phyloP scores from a whole-genome alignment of 345 rosid species.

The Passiflora organensis region DNA sequence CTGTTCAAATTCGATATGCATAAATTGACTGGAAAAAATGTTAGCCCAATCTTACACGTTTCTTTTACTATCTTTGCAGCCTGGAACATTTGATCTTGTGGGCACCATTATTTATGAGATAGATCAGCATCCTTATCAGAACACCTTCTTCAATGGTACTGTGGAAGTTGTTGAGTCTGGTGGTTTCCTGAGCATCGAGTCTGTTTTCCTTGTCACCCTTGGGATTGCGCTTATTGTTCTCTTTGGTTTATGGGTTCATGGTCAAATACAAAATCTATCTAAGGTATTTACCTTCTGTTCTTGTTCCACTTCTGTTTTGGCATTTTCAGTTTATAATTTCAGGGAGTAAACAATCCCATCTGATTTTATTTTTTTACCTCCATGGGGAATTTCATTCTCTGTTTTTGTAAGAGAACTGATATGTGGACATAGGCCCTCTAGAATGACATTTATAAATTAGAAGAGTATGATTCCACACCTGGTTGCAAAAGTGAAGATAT shows the following conservation, averaged over 20 bases:
- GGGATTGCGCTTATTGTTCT: conserved; percentile 56
- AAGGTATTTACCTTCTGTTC: conserved; percentile 43
- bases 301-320: background rate
- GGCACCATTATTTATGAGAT: conserved; percentile 73
- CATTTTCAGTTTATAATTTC: background rate
- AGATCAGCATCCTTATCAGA: conserved; percentile 71
- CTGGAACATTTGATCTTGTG: conserved; percentile 88
- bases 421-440: no score
- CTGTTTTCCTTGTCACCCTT: conserved; percentile 78
- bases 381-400: no score
- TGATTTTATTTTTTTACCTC: no score
- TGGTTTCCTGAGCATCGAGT: conserved; percentile 69
- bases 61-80: conserved; percentile 32
- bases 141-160: conserved; percentile 74
- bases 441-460: no score
- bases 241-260: conserved; percentile 61
- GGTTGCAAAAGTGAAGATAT: no score
- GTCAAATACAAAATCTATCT: conserved; percentile 57
- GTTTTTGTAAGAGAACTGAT: no score
- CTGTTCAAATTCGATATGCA: no score
- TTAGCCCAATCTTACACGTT: background rate
- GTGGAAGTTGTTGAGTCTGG: conserved; percentile 88
- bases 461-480: no score
- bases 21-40: no score
- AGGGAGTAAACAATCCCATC: no score